phyloP scores from a whole-genome alignment of 192 early-diverging fungal genomes.

The Coemansia sp. region DNA sequence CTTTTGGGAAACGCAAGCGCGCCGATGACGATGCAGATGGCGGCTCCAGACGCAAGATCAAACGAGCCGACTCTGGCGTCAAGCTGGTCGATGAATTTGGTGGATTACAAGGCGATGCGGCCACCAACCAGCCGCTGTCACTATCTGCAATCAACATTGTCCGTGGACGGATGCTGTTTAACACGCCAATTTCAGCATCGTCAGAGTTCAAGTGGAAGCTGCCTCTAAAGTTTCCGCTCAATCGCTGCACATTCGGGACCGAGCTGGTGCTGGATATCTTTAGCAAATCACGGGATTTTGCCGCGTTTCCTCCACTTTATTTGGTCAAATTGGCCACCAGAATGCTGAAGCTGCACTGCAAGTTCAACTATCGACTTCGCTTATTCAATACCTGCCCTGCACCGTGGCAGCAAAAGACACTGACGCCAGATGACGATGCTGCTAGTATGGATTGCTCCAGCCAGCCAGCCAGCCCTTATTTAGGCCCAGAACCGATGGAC shows the following conservation, averaged over 20 bases:
- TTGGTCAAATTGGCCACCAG: conserved; percentile 33
- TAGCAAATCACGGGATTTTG: neutral
- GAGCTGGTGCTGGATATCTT: conserved; percentile 27
- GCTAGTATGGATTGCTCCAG: neutral
- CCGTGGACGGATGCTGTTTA: conserved; percentile 31
- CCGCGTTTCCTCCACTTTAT: conserved; percentile 9
- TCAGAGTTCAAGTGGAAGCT: conserved; percentile 24
- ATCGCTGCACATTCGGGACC: neutral
- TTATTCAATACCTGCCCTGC: conserved; percentile 55
- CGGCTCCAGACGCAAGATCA: neutral
- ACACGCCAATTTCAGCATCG: conserved; percentile 11
- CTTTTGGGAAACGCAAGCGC: conserved; percentile 17
- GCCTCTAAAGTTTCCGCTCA: conserved; percentile 27
- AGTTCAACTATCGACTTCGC: conserved; percentile 48
- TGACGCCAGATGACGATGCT: conserved; percentile 4
- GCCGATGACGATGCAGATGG: neutral
- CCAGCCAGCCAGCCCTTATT: neutral
- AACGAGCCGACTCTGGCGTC: neutral
- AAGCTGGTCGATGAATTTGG: neutral
- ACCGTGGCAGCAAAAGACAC: conserved; percentile 36
- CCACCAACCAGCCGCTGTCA: neutral
- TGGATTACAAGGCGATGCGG: neutral
- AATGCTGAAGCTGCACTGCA: conserved; percentile 50
- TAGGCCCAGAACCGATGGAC: neutral
- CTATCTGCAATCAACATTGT: conserved; percentile 15